Conservation (phyloP, 1,284 basidiomycete species). For the Dichomitus squalens region DNA sequence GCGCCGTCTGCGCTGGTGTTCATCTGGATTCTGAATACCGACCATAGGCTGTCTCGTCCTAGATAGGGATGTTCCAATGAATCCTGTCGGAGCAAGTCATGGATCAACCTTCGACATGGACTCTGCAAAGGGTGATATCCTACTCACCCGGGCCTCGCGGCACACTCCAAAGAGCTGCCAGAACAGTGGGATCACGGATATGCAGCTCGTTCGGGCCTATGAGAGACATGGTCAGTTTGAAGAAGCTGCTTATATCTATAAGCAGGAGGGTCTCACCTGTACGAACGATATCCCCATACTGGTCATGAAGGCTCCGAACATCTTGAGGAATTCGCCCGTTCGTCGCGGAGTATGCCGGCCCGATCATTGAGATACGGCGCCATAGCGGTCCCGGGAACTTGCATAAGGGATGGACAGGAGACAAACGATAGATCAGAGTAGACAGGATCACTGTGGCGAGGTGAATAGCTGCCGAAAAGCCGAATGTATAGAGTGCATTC, state of each 20-base stretch:
- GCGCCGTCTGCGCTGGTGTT: slow-evolving; percentile 25
- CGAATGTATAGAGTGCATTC: too few relatives aligned
- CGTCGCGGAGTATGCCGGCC: neutral
- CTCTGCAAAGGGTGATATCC: too few relatives aligned
- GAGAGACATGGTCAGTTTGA: too few relatives aligned
- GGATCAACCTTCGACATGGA: too few relatives aligned
- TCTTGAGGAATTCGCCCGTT: neutral
- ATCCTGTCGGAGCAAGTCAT: neutral
- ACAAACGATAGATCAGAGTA: neutral
- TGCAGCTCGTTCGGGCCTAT: slow-evolving; percentile 10
- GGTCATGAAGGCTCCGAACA: neutral
- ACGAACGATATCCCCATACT: neutral
- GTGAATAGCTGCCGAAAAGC: too few relatives aligned
- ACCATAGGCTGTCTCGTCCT: neutral
- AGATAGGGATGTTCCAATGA: neutral
- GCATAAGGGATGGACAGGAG: neutral
- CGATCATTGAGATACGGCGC: neutral
- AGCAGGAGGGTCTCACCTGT: neutral
- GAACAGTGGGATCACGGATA: neutral
- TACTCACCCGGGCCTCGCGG: too few relatives aligned
- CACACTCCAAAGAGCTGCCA: neutral
- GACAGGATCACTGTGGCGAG: neutral
- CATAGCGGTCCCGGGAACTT: neutral
- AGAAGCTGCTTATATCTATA: too few relatives aligned
- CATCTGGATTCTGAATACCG: slow-evolving; percentile 7